phyloP scores from a whole-genome alignment of 106 monocot species.

The Posidonia australis region DNA sequence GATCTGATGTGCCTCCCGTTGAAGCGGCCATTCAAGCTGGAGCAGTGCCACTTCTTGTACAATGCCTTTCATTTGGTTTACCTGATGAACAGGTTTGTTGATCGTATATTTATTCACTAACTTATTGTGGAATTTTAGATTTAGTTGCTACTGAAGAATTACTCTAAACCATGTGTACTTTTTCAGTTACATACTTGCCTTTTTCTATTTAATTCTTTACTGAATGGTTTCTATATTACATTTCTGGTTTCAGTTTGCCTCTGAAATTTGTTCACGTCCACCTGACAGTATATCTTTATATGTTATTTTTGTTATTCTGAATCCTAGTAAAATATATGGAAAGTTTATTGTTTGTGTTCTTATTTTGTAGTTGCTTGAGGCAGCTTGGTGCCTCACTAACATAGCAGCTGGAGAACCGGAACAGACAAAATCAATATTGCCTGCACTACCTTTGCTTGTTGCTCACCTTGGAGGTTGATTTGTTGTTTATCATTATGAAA shows the following conservation, averaged over 20 bases:
- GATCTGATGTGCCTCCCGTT: slow-evolving; percentile 78
- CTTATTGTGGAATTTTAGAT: too few relatives aligned
- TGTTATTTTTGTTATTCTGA: neutral
- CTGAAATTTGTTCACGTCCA: neutral
- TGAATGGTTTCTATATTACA: neutral
- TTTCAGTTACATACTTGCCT: too few relatives aligned
- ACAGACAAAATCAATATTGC: slow-evolving; percentile 75
- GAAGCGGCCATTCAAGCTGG: slow-evolving; percentile 72
- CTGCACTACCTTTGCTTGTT: slow-evolving; percentile 86
- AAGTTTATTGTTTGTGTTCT: neutral
- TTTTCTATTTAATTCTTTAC: neutral
- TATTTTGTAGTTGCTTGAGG: slow-evolving; percentile 80
- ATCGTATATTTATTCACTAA: too few relatives aligned
- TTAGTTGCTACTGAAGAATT: too few relatives aligned
- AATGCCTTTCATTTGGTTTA: slow-evolving; percentile 86
- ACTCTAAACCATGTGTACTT: too few relatives aligned
- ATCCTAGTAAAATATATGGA: neutral
- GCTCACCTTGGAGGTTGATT: slow-evolving; percentile 93
- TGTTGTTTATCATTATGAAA: neutral
- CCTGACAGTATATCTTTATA: neutral
- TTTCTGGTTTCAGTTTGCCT: too few relatives aligned
- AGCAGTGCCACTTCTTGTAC: slow-evolving; percentile 62
- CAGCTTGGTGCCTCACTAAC: slow-evolving; percentile 99
- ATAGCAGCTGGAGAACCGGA: slow-evolving; percentile 92
- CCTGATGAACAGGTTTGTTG: slow-evolving; percentile 74